Percentiles rank a stretch among this genome's conserved stretches.
Conservation (phyloP, 805 yeast species). For the Candida coleopterorum region DNA sequence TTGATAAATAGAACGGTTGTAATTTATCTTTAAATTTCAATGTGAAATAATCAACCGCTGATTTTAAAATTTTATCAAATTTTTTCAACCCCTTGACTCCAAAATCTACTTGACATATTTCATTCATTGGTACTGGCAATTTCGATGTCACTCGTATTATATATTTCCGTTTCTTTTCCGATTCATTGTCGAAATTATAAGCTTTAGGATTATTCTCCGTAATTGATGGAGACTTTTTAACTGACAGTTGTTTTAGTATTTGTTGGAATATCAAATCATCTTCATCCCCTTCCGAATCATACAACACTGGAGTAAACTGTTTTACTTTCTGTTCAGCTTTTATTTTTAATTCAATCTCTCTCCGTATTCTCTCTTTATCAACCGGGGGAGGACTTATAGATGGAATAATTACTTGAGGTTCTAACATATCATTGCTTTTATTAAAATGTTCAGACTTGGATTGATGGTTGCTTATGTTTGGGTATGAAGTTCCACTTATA, state of each 20-base stretch:
- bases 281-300: constrained; percentile 4
- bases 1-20: constrained; percentile 3
- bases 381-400: constrained; percentile 8
- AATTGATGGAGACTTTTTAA: neutral
- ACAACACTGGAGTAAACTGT: neutral
- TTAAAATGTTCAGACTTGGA: neutral
- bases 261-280: constrained; percentile 4
- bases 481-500: neutral
- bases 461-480: neutral
- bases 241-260: neutral
- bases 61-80: constrained; percentile 19
- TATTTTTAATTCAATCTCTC: constrained; percentile 6
- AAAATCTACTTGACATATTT: constrained; percentile 12
- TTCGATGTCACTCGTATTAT: constrained; percentile 25
- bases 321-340: constrained; percentile 2
- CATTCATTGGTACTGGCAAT: constrained; percentile 13
- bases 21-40: constrained; percentile 2
- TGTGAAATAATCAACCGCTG: constrained; percentile 14
- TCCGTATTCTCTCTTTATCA: constrained; percentile 14
- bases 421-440: neutral
- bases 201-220: constrained; percentile 5
- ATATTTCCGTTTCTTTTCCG: constrained; percentile 28
- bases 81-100: constrained; percentile 25
- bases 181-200: constrained; percentile 19
- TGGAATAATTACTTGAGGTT: neutral